Conservation (phyloP, 2,329 filamentous ascomycete species). For the Aspergillus sclerotialis region DNA sequence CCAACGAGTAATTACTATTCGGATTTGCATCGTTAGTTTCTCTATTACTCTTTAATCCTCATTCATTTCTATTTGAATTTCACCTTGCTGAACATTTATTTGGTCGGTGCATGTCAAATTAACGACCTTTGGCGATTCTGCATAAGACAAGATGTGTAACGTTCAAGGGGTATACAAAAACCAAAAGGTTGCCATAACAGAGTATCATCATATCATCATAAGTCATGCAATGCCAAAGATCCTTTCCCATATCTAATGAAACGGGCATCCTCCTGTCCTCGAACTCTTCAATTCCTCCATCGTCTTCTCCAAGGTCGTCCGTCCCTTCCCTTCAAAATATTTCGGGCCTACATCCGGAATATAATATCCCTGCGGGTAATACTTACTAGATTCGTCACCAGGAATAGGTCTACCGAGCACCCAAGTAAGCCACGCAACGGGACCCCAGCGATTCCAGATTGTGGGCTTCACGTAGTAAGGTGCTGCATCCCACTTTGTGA, state of each 20-base stretch:
- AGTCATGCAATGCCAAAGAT: not conserved
- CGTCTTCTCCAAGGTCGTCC: slow-evolving; percentile 16
- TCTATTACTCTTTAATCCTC: too few relatives aligned
- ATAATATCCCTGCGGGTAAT: slow-evolving; percentile 42
- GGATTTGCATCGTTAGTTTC: not conserved
- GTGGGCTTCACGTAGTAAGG: slow-evolving; percentile 60
- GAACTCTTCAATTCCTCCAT: slow-evolving; percentile 40
- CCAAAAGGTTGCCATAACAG: too few relatives aligned
- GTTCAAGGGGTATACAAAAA: too few relatives aligned
- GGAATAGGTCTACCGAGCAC: slow-evolving; percentile 41
- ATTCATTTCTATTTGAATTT: too few relatives aligned
- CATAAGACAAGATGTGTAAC: too few relatives aligned
- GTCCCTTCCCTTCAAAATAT: slow-evolving; percentile 46
- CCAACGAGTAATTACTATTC: slow-evolving; percentile 2
- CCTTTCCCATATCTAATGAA: slow-evolving; percentile 16
- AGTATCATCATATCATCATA: not conserved
- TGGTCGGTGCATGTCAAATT: too few relatives aligned
- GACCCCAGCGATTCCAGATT: slow-evolving; percentile 57
- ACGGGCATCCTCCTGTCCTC: slow-evolving; percentile 45
- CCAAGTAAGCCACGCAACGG: slow-evolving; percentile 45
- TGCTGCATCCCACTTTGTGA: slow-evolving; percentile 50
- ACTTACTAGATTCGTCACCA: slow-evolving; percentile 41
- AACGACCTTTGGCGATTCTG: too few relatives aligned
- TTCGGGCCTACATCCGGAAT: slow-evolving; percentile 56
- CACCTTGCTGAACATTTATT: too few relatives aligned